Evolutionary conservation across 2,329 filamentous ascomycete species (phyloP), one percentile per base, ranked within the genome.

Genomic region (Clonostachys sp.): DNA sequence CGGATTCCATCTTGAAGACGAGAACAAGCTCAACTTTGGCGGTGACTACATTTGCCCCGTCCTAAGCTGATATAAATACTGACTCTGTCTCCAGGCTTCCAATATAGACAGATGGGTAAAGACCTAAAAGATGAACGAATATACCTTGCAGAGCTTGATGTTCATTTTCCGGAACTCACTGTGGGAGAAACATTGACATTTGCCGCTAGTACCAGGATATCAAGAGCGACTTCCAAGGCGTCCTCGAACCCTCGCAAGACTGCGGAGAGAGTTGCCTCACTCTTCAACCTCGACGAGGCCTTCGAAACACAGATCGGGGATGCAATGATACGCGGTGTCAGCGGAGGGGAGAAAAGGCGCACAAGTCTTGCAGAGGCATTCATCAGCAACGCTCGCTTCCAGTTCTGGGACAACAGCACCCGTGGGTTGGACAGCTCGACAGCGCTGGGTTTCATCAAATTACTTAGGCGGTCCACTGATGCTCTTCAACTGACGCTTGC

Each of bases 321-420:
- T 48, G 78, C 83, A 49, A 71, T 80, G 12, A 72, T 84, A 13
- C 72, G 80, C 17, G 55, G 55, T 9, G 69, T 81, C 4, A 75
- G 70, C 42, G 78, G 78, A 38, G 78, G 78, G 38, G 78, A 81
- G 55, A 72, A 77, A 47, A 86, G 87, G 64, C 78, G 85, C 63
- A 83, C 88, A 5, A 82, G 78, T 40, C 86, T 87, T 53, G 83
- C 81, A 2, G 83, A 87, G 61, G 83, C 82, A 7, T 73, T 80
- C 5, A 65, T 65, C 13, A 56, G 56, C 45, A 56, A 61, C 45
- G 72, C 74, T 13, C 75, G 72, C 33, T 66, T 76, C 2, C 83
- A 87, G 61, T 84, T 81, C 50, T 89, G 85, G 85, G 85, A 81
- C 50, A 85, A 86, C 47, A 80, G 75, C 9, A 85, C 81, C 0